Base-by-base conservation (phyloP, 2,329 filamentous ascomycete genomes). In the Hymenoscyphus infarciens region DNA sequence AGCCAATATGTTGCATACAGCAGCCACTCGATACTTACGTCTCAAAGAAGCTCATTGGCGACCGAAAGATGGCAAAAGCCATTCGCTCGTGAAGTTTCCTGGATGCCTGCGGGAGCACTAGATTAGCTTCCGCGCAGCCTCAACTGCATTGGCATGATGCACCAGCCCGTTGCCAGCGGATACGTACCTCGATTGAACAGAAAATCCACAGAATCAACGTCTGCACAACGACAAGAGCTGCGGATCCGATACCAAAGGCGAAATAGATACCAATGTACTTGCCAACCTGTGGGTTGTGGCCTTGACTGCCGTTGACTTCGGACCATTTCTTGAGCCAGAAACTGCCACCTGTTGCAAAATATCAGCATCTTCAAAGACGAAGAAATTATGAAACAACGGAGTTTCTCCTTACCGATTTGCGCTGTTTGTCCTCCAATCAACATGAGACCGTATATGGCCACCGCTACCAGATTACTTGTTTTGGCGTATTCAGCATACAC, bases 41-140 rank as follows among this genome's bases (percentile, higher is more conserved):
- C 75, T 99, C 96, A 71, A 99, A 99, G 79, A 99, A 99, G 70
- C 87, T 95, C 95, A 99, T 99, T 61, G 95, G 96, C 42, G 92
- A 96, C 69, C 95, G 86, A 83, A 99, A 99, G 70, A 98, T 97
- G 19, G 95, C 92, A 71, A 90, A 95, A 53, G 94, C 94, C 95
- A 99, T 98, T 67, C 91, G 85, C 78, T 98, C 95, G 75, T 99
- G 95, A 62, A 99, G 83, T 79, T 98, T 99, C 66, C 95, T 87
- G 22, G 94, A 97, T 58, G 95, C 95, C 87, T 91, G 67, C 19
- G 29, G 56, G 53, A 53, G 59, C 13, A 54, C 57, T 33, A 63
- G 11, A 61, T 69, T 65, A 71, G 68, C 65, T 65, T 69, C 65
- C 60, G 61, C 61, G 31, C 49, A 56, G 19, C 57, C 55, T 63